phyloP scores from a whole-genome alignment of 164 flowering plant genomes.

The Saururus chinensis region DNA sequence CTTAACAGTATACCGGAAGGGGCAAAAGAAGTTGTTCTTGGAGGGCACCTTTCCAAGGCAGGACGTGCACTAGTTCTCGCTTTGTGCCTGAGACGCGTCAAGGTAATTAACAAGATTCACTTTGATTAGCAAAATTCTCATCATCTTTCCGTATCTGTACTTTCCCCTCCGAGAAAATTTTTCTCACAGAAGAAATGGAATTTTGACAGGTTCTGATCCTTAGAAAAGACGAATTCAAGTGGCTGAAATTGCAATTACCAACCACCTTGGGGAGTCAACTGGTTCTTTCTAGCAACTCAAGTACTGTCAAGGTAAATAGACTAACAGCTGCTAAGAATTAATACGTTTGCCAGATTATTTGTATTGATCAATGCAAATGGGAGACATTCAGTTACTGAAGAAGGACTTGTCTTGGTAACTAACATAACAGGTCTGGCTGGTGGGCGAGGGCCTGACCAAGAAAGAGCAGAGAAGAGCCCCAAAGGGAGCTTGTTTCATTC shows the following conservation, averaged over 20 bases:
- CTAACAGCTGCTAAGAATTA: no score
- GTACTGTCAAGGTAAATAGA: slow-evolving; percentile 17
- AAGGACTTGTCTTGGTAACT: background rate
- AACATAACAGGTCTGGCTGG: slow-evolving; percentile 34
- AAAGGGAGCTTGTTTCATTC: slow-evolving; percentile 38
- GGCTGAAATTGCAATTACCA: slow-evolving; percentile 14
- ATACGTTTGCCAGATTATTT: no score
- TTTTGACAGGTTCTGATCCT: slow-evolving; percentile 12
- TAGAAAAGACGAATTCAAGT: slow-evolving; percentile 10
- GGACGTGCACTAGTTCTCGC: slow-evolving; percentile 26
- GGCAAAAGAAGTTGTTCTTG: slow-evolving; percentile 38
- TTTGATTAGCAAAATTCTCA: background rate
- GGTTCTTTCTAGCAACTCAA: slow-evolving; percentile 5
- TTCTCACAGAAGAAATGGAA: background rate
- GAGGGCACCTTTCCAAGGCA: slow-evolving; percentile 40
- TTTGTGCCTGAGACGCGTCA: slow-evolving; percentile 36
- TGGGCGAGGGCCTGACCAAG: slow-evolving; percentile 34
- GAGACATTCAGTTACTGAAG: background rate
- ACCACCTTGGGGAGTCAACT: slow-evolving; percentile 3
- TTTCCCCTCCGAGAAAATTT: background rate
- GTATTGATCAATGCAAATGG: background rate
- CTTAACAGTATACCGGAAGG: slow-evolving; percentile 50
- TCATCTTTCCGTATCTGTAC: background rate
- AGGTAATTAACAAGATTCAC: slow-evolving; percentile 27
- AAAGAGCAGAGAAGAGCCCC: slow-evolving; percentile 33